phyloP scores from a whole-genome alignment of 306 rosid species.

The Herpetospermum pedunculosum region DNA sequence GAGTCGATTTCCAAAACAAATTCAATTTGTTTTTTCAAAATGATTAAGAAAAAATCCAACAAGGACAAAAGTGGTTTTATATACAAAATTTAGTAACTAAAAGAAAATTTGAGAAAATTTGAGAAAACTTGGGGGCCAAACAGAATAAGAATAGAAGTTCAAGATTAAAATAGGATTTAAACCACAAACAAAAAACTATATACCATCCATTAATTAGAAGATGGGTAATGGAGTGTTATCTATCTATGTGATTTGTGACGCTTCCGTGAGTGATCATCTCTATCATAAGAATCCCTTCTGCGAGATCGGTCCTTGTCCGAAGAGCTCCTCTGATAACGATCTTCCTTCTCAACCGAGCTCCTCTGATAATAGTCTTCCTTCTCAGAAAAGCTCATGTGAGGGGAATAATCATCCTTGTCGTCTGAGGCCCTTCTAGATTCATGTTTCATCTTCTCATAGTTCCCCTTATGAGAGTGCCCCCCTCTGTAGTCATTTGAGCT shows the following conservation, averaged over 20 bases:
- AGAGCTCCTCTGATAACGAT: slow-evolving; percentile 11
- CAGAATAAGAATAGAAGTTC: too few species aligned
- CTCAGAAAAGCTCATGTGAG: slow-evolving; percentile 9
- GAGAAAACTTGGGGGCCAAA: too few species aligned
- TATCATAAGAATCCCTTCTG: slow-evolving; percentile 28
- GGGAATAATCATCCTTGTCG: slow-evolving; percentile 14
- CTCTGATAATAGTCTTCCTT: slow-evolving; percentile 14
- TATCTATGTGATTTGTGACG: slow-evolving; percentile 30
- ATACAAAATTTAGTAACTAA: background rate
- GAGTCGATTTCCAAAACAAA: too few species aligned
- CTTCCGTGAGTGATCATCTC: slow-evolving; percentile 30
- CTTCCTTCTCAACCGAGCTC: slow-evolving; percentile 20
- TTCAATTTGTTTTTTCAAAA: too few species aligned
- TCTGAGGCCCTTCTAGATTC: background rate
- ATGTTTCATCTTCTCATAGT: background rate
- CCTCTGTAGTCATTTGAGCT: slow-evolving; percentile 21
- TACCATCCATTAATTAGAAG: background rate
- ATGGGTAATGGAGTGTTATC: background rate
- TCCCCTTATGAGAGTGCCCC: slow-evolving; percentile 10
- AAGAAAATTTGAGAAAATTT: background rate
- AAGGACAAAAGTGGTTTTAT: too few species aligned
- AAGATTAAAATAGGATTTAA: too few species aligned
- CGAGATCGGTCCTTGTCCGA: slow-evolving; percentile 16
- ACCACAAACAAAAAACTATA: background rate
- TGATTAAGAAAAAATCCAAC: too few species aligned